Evolutionary conservation across 192 early-diverging fungal species (phyloP).

Genomic region (Coemansia sp.): DNA sequence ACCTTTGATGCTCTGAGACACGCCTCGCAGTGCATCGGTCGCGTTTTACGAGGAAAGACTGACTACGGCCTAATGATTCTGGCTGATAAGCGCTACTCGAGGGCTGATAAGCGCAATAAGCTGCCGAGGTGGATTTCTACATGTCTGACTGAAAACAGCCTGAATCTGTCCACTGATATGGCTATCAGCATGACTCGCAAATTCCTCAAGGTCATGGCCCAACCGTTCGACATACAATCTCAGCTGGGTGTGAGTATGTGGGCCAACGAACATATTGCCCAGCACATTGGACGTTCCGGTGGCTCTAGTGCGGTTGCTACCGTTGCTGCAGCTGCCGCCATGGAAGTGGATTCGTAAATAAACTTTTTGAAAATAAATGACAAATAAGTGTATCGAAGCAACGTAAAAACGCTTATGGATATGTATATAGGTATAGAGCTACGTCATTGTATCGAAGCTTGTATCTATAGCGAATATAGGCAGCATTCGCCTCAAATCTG

Average conservation of each 20-base stretch:
- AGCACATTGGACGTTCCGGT: constrained; percentile 11
- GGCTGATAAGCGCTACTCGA: constrained; percentile 95
- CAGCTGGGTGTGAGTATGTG: constrained; percentile 90
- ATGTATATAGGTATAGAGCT: too few relatives aligned
- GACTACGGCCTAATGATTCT: constrained; percentile 99
- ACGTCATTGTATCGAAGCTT: too few relatives aligned
- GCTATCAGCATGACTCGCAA: constrained; percentile 84
- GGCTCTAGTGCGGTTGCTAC: too few relatives aligned
- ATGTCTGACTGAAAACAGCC: constrained; percentile 81
- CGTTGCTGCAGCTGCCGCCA: too few relatives aligned
- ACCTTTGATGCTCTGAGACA: constrained; percentile 99
- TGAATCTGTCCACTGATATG: constrained; percentile 98
- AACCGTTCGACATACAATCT: constrained; percentile 75
- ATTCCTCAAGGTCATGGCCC: constrained; percentile 94
- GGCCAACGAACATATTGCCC: constrained; percentile 67
- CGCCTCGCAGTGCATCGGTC: constrained; percentile 98
- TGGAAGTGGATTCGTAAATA: constrained; percentile 17
- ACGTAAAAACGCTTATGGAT: too few relatives aligned
- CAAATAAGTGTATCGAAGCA: too few relatives aligned
- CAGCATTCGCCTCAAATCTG: too few relatives aligned
- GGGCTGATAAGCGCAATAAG: constrained; percentile 92
- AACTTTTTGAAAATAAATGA: too few relatives aligned
- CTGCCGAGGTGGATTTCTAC: constrained; percentile 95
- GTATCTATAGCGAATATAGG: too few relatives aligned
- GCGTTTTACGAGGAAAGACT: constrained; percentile 94